Conservation (phyloP, 1,284 basidiomycete species). For the Papiliotrema laurentii region DNA sequence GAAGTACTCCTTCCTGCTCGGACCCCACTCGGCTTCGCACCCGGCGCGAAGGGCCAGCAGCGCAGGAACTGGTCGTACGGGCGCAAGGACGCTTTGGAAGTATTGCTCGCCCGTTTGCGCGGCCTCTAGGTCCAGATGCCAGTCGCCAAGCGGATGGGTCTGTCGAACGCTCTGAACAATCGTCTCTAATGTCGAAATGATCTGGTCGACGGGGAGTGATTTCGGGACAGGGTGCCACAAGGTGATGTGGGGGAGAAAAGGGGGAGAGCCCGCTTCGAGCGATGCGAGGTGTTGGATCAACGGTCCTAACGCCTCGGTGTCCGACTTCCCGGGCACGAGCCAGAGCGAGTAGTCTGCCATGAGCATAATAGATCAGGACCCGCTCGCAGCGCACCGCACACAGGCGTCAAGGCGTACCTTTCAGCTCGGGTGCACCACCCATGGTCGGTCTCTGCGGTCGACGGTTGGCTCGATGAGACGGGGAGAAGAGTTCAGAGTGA, state of each 20-base stretch:
- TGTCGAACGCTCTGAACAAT: neutral
- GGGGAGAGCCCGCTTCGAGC: constrained; percentile 13
- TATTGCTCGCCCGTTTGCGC: constrained; percentile 28
- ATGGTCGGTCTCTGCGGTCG: too few species aligned
- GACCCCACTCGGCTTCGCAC: constrained; percentile 9
- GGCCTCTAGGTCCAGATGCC: constrained; percentile 7
- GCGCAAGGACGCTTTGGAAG: constrained; percentile 36
- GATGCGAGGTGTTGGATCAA: constrained; percentile 18
- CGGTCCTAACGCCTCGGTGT: neutral
- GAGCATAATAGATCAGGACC: too few species aligned
- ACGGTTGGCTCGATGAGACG: too few species aligned
- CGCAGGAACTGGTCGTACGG: constrained; percentile 13
- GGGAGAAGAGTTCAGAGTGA: too few species aligned
- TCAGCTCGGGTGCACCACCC: too few species aligned
- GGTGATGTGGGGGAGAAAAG: constrained; percentile 35
- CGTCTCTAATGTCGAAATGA: neutral
- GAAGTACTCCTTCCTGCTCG: constrained; percentile 20
- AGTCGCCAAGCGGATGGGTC: neutral
- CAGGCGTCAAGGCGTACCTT: too few species aligned
- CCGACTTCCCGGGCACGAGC: neutral
- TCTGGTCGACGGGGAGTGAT: constrained; percentile 5
- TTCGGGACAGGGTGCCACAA: constrained; percentile 21
- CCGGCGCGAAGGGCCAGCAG: constrained; percentile 18
- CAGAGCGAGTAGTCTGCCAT: constrained; percentile 2
- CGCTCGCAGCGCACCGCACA: too few species aligned